Evolutionary conservation across 2,329 filamentous ascomycete species (phyloP).

Genomic region (Sarocladium strictum): DNA sequence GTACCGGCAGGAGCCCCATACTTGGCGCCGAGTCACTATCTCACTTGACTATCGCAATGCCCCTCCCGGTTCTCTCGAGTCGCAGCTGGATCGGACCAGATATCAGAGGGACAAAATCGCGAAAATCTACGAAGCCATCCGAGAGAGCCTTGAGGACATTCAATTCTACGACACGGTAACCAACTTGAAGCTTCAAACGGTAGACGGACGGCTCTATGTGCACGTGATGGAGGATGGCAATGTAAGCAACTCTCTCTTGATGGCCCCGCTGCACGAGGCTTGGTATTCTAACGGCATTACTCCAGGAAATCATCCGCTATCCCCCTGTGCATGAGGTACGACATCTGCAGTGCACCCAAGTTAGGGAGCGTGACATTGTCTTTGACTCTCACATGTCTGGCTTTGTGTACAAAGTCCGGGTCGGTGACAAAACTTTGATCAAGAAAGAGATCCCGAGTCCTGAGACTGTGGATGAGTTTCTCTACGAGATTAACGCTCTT

Average conservation of each 20-base stretch:
- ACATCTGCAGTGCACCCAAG: conserved; percentile 61
- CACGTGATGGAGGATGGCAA: conserved; percentile 97
- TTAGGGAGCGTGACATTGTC: conserved; percentile 67
- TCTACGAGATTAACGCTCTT: conserved; percentile 97
- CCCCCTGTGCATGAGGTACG: conserved; percentile 67
- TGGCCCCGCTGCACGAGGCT: not conserved
- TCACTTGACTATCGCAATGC: conserved; percentile 88
- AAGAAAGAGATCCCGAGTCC: conserved; percentile 98
- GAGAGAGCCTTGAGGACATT: conserved; percentile 86
- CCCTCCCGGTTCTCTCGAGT: conserved; percentile 75
- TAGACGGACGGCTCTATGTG: conserved; percentile 81
- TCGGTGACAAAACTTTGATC: conserved; percentile 66
- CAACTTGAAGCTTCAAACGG: conserved; percentile 88
- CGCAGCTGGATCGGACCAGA: conserved; percentile 68
- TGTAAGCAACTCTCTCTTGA: conserved; percentile 29
- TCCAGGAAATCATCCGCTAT: conserved; percentile 78
- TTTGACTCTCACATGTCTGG: conserved; percentile 94
- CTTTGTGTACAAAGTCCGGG: conserved; percentile 89
- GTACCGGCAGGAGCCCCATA: conserved; percentile 71
- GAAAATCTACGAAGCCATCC: conserved; percentile 90
- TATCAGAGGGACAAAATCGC: conserved; percentile 90
- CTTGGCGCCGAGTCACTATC: conserved; percentile 85
- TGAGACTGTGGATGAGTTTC: conserved; percentile 90
- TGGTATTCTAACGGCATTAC: conserved; percentile 1
- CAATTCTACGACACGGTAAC: conserved; percentile 96